Evolutionary conservation across 2,329 filamentous ascomycete genomes (phyloP), one percentile per base, ranked within the genome.

Genomic region (Diaporthe humulicola): DNA sequence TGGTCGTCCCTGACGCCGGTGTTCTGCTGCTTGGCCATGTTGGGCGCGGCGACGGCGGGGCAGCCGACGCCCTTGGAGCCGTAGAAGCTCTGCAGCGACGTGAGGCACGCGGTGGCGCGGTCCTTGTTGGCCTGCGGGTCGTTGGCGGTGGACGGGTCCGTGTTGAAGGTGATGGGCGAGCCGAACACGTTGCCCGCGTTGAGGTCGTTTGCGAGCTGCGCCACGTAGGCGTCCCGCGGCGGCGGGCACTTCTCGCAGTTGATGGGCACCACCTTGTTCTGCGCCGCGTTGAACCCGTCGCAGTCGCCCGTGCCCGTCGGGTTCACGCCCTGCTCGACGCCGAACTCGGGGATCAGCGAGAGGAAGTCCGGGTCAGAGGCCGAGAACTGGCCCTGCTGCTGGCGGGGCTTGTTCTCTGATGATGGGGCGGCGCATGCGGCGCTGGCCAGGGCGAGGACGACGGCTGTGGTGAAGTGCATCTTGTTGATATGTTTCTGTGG

Each of bases 161-260:
- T 54, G 64, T 69, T 54, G 48, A 69, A 69, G 48, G 64, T 69
- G 30, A 69, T 8, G 48, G 64, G 33, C 8, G 2, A 5, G 3
- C 64, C 64, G n/a, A 69, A 69, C 71, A 84, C 75, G 77, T 85
- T 83, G 57, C 83, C 82, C 22, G 82, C 83, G 60, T 77, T 76
- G 56, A 85, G 76, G 73, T 85, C 81, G 71, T 84, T 84, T 38
- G 85, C 83, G 8, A 84, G 84, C 10, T 82, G 83, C 76, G 85
- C 84, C 57, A 82, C 79, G 77, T 84, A 85, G 17, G 48, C 64
- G n/a, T 84, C 84, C 12, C 76, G 75, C 2, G 81, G 80, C 15
- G 81, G 81, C 9, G 80, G 81, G 8, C 80, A 82, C 60, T 84
- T 85, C 79, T 78, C 45, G 48, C 64, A 69, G 30, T 69, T 33